Conservation (phyloP, 257 asterid species). For the Nemophila menziesii region DNA sequence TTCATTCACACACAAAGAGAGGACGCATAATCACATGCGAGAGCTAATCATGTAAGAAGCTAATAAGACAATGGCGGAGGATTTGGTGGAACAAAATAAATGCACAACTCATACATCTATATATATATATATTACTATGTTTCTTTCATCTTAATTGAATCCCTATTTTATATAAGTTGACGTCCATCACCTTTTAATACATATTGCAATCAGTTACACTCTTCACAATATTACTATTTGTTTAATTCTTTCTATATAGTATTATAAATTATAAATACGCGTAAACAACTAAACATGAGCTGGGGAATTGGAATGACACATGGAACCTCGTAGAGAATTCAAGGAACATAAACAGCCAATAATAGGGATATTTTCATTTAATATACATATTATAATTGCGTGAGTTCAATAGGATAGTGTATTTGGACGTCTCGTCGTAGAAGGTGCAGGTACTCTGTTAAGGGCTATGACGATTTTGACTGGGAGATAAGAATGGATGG, state of each 20-base stretch:
- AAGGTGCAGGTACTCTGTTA: no score
- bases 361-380: no score
- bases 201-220: neutral
- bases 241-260: neutral
- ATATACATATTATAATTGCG: no score
- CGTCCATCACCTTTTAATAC: slow-evolving; percentile 4
- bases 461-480: no score
- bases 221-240: neutral
- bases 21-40: slow-evolving; percentile 43
- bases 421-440: no score
- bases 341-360: slow-evolving; percentile 13
- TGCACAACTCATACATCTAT: slow-evolving; percentile 27
- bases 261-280: neutral
- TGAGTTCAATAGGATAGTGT: no score
- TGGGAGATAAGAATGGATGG: no score
- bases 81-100: slow-evolving; percentile 35
- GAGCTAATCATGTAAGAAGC: slow-evolving; percentile 31
- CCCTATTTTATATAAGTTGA: slow-evolving; percentile 1
- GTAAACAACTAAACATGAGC: neutral
- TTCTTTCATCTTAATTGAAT: neutral
- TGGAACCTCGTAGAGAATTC: slow-evolving; percentile 18
- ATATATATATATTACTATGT: slow-evolving; percentile 1
- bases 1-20: slow-evolving; percentile 1
- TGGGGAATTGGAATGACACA: slow-evolving; percentile 17
- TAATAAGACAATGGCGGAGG: slow-evolving; percentile 38